Percentiles rank a stretch among this genome's conserved stretches.
Evolutionary conservation across 2,329 filamentous ascomycete species (phyloP).

Genomic region (Alternaria panax): DNA sequence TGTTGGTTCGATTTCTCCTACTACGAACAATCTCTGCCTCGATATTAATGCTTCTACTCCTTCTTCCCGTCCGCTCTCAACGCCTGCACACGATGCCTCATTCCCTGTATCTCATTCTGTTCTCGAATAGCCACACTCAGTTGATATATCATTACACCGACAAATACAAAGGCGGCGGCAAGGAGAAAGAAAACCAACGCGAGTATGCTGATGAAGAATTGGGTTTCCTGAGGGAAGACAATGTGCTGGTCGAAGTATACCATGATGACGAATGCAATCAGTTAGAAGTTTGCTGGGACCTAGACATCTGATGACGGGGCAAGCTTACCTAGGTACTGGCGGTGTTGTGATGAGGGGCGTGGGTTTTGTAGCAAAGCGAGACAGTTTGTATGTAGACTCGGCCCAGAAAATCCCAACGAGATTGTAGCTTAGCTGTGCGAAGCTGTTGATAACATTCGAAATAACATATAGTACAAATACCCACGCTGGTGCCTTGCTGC

Average conservation of each 20-base stretch:
- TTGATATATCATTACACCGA: background rate
- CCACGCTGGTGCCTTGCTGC: background rate
- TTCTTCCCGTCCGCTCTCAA: background rate
- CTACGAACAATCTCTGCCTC: background rate
- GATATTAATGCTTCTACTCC: background rate
- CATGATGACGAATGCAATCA: background rate
- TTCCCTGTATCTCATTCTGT: background rate
- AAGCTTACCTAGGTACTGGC: background rate
- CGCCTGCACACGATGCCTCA: background rate
- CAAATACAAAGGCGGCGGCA: background rate
- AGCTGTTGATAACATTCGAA: fast-evolving
- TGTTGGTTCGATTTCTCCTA: background rate
- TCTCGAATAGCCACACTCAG: background rate
- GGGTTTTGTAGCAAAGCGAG: background rate
- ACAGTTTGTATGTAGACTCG: fast-evolving
- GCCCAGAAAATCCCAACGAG: background rate
- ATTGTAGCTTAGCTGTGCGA: background rate
- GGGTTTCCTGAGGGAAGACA: background rate
- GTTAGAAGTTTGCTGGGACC: fast-evolving
- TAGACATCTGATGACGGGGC: fast-evolving
- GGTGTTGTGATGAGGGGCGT: background rate
- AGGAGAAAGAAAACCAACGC: background rate
- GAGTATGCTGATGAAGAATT: background rate
- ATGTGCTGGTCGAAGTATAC: background rate
- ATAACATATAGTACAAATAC: fast-evolving